Base-by-base conservation (phyloP, 1,284 basidiomycete species). In the Anthracocystis walkeri region DNA sequence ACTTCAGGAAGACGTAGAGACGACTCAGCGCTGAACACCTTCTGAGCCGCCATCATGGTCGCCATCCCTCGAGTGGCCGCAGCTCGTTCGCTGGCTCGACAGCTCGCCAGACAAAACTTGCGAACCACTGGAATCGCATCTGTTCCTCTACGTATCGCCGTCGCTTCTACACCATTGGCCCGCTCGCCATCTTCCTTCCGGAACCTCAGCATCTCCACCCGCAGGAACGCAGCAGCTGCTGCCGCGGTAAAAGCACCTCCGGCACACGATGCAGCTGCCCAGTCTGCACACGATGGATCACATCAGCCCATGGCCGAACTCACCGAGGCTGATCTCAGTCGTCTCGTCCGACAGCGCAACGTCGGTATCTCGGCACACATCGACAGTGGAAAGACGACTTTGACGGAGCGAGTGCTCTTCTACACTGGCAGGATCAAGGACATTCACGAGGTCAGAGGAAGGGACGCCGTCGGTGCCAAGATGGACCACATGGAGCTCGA, bases 401-500 rank as follows among this genome's bases (percentile, higher is more conserved):
- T 99, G 74, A 99, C 97, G n/a, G 97, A 99, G 86, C 92, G 97
- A 40, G 91, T 98, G 65, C 87, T 99, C 54, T 99, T 91, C 87
- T 99, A 99, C 87, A 98, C 97, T 29, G 97, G 97, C 31, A 90
- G 95, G 49, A 97, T 98, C 85, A 89, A 91, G 60, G 94, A 95
- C 63, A 98, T 99, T 81, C 97, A 99, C 85, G 97, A 99, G 89
- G 96, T 97, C 16, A 89, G 97, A 78, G 97, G 97, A 44, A 90
- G 92, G 60, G 96, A 99, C 86, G 91, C 92, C 55, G 95, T 99
- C 25, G 97, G 96, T 54, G 97, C 96, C 25, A 99, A 99, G 88
- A 99, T 99, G 97, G 96, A 99, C 87, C 93, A 92, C 82, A 99
- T 99, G 96, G 97, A 99, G 80, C 89, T 99, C 8, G 97, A 99